These are phyloP conservation scores for Scopulariopsis brevicaulis DNA, from an alignment of 2,329 filamentous ascomycete genomes.

Conservation along the genomic window DNA sequence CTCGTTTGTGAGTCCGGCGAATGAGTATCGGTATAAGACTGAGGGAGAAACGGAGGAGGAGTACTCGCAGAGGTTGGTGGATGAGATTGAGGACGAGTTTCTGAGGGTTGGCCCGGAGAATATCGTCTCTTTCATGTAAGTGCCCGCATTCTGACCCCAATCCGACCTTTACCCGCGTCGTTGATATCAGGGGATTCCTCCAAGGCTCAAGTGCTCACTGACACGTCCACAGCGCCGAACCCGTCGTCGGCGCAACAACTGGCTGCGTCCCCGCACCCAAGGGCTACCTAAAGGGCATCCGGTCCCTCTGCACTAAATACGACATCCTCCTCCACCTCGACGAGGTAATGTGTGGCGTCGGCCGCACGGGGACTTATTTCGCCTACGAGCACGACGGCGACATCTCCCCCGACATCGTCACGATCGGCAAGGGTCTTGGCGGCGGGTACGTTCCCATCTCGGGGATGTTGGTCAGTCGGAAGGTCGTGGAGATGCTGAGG, in stretches of 20 bases:
- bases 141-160: not conserved
- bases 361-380: conserved; percentile 46
- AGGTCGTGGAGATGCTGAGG: conserved; percentile 33
- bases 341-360: conserved; percentile 63
- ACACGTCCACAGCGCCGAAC: no score
- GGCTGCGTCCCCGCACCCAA: conserved; percentile 55
- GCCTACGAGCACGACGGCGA: conserved; percentile 49
- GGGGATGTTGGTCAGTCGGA: conserved; percentile 41
- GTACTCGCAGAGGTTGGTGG: conserved; percentile 49
- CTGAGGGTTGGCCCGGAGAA: conserved; percentile 48
- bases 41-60: conserved; percentile 39
- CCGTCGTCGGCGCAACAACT: conserved; percentile 16
- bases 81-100: conserved; percentile 59
- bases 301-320: conserved; percentile 56
- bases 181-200: no score
- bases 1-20: conserved; percentile 54
- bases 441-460: conserved; percentile 53
- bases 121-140: conserved; percentile 56
- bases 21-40: conserved; percentile 46
- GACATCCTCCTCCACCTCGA: conserved; percentile 69
- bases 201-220: no score
- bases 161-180: no score
- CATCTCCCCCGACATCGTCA: conserved; percentile 49
- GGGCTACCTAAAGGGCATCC: conserved; percentile 61
- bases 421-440: conserved; percentile 54